Evolutionary conservation across 176 grass and related monocot species (phyloP), one percentile per base, ranked within the genome.

Genomic region (Ananas comosus): DNA sequence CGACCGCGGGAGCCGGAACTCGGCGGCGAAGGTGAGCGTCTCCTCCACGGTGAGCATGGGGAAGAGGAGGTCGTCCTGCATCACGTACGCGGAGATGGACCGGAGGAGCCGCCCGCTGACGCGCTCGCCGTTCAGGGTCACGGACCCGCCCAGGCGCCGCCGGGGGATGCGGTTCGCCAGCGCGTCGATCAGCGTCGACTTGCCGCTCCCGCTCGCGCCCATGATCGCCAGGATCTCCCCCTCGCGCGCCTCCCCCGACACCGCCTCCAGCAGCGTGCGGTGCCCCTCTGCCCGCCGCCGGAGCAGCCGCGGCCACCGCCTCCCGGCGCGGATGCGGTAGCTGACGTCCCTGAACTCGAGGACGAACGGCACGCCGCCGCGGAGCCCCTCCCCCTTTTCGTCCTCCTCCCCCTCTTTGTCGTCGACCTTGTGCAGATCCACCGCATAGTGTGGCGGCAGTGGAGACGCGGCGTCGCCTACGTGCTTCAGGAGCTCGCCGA

Each of bases 21-120:
- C 93, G 49, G 93, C 93, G 9, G 93, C 87, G 86, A 96, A 96
- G 42, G 84, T 80, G 65, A 96, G 81, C 0, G 93, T 96, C 73
- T 96, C 93, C 80, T 83, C 54, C 54, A 96, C 93, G 24, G 91
- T 96, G 69, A 96, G 88, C 93, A 92, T 96, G 1, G 93, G 93
- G 83, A 81, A 92, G 51, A 96, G 73, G 57, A 96, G 70, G 76
- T 96, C 93, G 76, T 96, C 93, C 80, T 96, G 93, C 93, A 96
- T 96, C 28, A 96, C 93, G 82, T 96, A 92, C 0, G 92, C 92
- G 2, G 92, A 96, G 61, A 96, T 96, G 70, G 80, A 76, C 79
- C 91, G 91, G 29, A 92, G 24, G 54, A 87, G 53, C 61, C 67
- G 71, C 52, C 76, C 80, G 0, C 83, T 83, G 24, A 96, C 83